A percentile compares a stretch with the other conserved stretches of the same genome.
These are phyloP conservation scores for Vitis cinerea DNA, from an alignment of 164 flowering plant species.

Conservation along the genomic window DNA sequence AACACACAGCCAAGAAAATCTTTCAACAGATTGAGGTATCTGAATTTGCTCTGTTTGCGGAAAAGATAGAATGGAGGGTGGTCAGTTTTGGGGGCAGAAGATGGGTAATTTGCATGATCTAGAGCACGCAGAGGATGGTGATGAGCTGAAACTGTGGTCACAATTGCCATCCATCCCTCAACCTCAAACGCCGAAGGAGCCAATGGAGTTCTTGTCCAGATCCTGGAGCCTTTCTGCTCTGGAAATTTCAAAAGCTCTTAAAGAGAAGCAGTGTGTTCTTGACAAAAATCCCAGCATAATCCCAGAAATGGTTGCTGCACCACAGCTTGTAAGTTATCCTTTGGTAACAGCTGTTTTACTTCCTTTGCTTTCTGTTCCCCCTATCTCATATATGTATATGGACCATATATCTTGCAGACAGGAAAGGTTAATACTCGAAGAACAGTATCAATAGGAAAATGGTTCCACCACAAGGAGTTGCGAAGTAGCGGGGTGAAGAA, in stretches of 20 bases:
- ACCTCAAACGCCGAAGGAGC: conserved; percentile 90
- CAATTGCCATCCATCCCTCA: conserved; percentile 51
- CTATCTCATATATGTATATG: background rate
- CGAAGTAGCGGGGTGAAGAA: conserved; percentile 36
- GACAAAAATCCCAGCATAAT: conserved; percentile 23
- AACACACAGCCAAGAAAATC: background rate
- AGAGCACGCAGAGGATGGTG: conserved; percentile 37
- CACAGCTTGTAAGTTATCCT: conserved; percentile 40
- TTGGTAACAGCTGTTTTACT: background rate
- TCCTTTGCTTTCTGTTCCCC: background rate
- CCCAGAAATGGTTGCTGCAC: conserved; percentile 25
- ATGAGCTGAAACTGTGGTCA: conserved; percentile 23
- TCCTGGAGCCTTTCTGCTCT: conserved; percentile 92
- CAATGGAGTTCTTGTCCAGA: conserved; percentile 88
- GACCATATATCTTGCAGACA: conserved; percentile 25
- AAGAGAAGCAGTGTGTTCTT: conserved; percentile 33
- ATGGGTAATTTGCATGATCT: conserved; percentile 21
- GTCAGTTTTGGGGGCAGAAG: conserved; percentile 25
- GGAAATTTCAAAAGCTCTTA: conserved; percentile 79
- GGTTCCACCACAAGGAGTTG: conserved; percentile 70
- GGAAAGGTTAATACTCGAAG: conserved; percentile 28
- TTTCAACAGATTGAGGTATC: background rate
- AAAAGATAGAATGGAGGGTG: conserved; percentile 32
- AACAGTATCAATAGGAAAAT: conserved; percentile 56
- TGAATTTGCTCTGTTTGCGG: background rate